Base-by-base conservation (phyloP, 805 yeast species). In the Lipomyces lipofer region DNA sequence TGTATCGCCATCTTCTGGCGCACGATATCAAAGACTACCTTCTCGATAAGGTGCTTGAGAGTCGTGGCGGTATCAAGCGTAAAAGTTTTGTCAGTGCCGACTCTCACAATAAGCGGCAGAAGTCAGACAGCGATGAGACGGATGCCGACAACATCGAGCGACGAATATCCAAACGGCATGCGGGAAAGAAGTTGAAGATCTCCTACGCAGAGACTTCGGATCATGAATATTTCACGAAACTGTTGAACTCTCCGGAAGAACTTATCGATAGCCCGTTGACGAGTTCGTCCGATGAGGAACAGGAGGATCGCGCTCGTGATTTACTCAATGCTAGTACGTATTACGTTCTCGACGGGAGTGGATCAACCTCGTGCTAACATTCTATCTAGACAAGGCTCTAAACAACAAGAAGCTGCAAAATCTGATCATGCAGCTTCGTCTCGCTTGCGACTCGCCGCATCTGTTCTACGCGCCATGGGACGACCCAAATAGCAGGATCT, bases 391-490 rank as follows among this genome's bases (percentile, higher is more conserved):
- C 65, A 5, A 67, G 68, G 24, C 72, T 67, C 67, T 84, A 4
- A 72, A 73, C 17, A 70, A 73, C 33, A 84, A 84, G 61, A 76
- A 75, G 47, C 71, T 88, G 49, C 84, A 80, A 59, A 88, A 88
- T 63, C 64, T 82, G 63, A 75, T 86, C 72, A 88, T 91, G 88
- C 97, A 91, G 69, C 74, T 91, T 48, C 76, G 99, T 42, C 81
- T 84, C 54, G 79, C 88, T 7, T 90, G 97, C 62, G 85, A 89
- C 65, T 85, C 97, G 0, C 96, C 97, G 0, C 86, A 85, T 65
- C 68, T 87, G 40, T 88, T 86, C 66, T 88, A 84, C 70, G 85
- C 83, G 59, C 98, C 98, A 0, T 88, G 84, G 78, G 66, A 56
- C 64, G 76, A 76, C 5, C 78, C 75, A 2, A 64, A 75, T 2